Evolutionary conservation across 441 rosid genomes (phyloP).

Genomic region (Eutrema salsugineum): DNA sequence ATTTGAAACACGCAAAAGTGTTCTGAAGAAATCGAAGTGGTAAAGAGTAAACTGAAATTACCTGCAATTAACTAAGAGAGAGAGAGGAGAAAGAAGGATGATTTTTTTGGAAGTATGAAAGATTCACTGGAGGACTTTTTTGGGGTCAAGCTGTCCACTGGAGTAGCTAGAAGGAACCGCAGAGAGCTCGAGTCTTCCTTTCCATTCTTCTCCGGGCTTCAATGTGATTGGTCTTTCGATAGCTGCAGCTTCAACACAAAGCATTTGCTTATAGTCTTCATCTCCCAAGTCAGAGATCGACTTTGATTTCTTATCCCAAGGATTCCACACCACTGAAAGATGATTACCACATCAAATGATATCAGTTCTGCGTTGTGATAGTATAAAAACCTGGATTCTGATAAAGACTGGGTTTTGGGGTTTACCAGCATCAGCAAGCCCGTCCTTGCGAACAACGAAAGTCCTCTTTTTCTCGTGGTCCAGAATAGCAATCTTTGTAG

Average conservation of each 20-base stretch:
- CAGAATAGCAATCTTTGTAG: conserved; percentile 83
- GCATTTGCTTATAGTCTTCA: conserved; percentile 90
- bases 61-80: conserved; percentile 14
- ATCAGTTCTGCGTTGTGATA: background rate
- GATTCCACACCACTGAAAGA: conserved; percentile 92
- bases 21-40: too few relatives aligned
- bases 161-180: conserved; percentile 91
- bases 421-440: conserved; percentile 93
- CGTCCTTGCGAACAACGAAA: conserved; percentile 84
- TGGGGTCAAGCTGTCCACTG: conserved; percentile 93
- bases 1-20: background rate
- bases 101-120: conserved; percentile 7
- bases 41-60: conserved; percentile 7
- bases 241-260: conserved; percentile 91
- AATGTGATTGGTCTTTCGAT: conserved; percentile 76
- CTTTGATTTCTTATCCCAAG: conserved; percentile 94
- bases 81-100: background rate
- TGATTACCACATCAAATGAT: background rate
- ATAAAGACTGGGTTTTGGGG: background rate
- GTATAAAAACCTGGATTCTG: background rate
- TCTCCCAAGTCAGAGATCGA: conserved; percentile 82
- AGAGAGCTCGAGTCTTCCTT: conserved; percentile 83
- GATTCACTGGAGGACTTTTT: conserved; percentile 54
- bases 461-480: conserved; percentile 96
- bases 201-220: conserved; percentile 97